phyloP scores from a whole-genome alignment of 257 asterid genomes.

The Penstemon eatonii region DNA sequence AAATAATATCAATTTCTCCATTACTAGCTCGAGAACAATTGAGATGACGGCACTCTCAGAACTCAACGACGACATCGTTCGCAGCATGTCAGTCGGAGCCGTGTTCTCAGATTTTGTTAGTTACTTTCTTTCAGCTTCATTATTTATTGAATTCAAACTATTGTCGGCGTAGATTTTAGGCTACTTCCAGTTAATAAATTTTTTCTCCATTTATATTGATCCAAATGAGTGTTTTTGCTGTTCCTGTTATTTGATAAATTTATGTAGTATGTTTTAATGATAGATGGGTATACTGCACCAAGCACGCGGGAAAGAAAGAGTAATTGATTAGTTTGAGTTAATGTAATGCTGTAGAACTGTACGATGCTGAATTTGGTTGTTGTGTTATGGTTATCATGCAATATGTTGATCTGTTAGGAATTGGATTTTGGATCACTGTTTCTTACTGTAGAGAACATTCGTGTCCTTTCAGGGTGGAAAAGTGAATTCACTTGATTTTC shows the following conservation, averaged over 20 bases:
- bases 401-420: background rate
- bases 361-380: background rate
- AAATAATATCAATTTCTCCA: too few species aligned
- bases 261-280: background rate
- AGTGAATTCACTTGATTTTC: constrained; percentile 83
- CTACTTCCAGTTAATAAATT: background rate
- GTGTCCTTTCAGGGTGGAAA: constrained; percentile 66
- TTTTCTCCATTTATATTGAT: background rate
- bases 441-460: constrained; percentile 6
- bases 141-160: background rate
- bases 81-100: constrained; percentile 81
- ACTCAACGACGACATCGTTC: constrained; percentile 65
- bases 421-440: background rate
- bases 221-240: background rate
- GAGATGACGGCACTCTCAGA: constrained; percentile 54
- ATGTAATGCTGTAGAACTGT: too few species aligned
- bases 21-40: too few species aligned
- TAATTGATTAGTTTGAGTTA: background rate
- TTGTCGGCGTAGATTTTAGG: background rate
- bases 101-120: constrained; percentile 90
- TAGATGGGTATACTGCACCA: background rate
- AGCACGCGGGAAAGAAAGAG: background rate
- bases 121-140: constrained; percentile 4
- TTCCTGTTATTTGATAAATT: background rate
- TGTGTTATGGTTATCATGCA: background rate